Evolutionary conservation across 1,139 yeast genomes (phyloP).

Genomic region (Lodderomyces orthopsilosis): DNA sequence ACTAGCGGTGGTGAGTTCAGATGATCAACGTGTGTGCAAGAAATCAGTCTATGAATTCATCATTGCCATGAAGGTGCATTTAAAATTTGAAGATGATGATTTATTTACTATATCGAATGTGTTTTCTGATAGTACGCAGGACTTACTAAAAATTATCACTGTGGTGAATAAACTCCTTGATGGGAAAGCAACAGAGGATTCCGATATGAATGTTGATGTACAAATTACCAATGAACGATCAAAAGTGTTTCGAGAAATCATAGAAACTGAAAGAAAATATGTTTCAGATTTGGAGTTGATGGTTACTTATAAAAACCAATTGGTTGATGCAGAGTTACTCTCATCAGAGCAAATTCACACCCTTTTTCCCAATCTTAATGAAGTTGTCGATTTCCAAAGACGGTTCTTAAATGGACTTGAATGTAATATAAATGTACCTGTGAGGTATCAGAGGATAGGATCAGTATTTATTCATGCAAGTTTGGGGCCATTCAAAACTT

Average conservation of each 20-base stretch:
- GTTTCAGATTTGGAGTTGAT: conserved; percentile 85
- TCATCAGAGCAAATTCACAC: conserved; percentile 78
- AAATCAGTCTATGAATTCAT: conserved; percentile 88
- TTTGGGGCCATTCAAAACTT: conserved; percentile 73
- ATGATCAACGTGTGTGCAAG: conserved; percentile 81
- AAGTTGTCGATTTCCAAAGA: conserved; percentile 88
- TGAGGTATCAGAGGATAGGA: conserved; percentile 80
- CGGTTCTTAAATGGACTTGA: conserved; percentile 85
- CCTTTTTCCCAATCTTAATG: conserved; percentile 83
- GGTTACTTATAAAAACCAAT: conserved; percentile 63
- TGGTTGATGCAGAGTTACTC: conserved; percentile 62
- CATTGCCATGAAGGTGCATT: conserved; percentile 77
- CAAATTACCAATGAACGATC: conserved; percentile 54
- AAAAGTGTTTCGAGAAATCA: conserved; percentile 78
- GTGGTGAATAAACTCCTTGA: conserved; percentile 59
- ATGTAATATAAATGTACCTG: conserved; percentile 76
- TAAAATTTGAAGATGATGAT: conserved; percentile 68
- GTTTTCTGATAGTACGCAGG: conserved; percentile 78
- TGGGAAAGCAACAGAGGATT: background rate
- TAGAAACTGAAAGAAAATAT: conserved; percentile 88
- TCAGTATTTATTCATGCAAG: conserved; percentile 81
- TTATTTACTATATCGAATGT: conserved; percentile 89
- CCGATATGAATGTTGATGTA: conserved; percentile 21
- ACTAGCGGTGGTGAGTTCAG: conserved; percentile 59
- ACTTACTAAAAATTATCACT: conserved; percentile 65